Evolutionary conservation across 805 yeast species (phyloP).

Genomic region (Teunomyces kruisii): DNA sequence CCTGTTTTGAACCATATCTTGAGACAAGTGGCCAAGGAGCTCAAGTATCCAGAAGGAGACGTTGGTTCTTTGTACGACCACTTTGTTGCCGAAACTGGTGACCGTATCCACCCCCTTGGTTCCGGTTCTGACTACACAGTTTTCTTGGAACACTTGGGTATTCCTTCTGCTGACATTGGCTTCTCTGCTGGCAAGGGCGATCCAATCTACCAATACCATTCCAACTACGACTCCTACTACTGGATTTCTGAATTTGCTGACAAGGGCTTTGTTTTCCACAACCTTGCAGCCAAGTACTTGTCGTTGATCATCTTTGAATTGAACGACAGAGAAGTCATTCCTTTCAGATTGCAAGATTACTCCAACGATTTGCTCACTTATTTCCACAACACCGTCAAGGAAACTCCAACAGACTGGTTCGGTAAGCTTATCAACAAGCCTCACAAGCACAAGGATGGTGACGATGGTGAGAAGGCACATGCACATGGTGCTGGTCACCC

Average conservation of each 20-base stretch:
- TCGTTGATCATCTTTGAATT: slow-evolving; percentile 56
- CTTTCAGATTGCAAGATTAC: slow-evolving; percentile 48
- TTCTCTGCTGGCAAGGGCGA: slow-evolving; percentile 38
- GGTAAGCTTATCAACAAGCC: slow-evolving; percentile 7
- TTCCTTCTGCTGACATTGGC: slow-evolving; percentile 58
- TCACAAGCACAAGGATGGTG: slow-evolving; percentile 1
- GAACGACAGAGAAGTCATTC: slow-evolving; percentile 57
- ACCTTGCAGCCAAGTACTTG: slow-evolving; percentile 55
- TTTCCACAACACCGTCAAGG: slow-evolving; percentile 29
- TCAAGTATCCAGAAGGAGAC: slow-evolving; percentile 42
- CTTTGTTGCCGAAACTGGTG: slow-evolving; percentile 36
- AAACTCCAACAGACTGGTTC: slow-evolving; percentile 37
- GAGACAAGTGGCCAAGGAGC: slow-evolving; percentile 42
- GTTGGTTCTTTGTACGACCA: slow-evolving; percentile 48
- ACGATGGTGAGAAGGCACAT: background rate
- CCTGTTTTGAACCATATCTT: slow-evolving; percentile 55
- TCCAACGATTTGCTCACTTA: slow-evolving; percentile 39
- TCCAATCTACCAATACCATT: slow-evolving; percentile 57
- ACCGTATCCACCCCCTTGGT: slow-evolving; percentile 42
- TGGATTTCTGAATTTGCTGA: slow-evolving; percentile 58
- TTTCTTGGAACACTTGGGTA: slow-evolving; percentile 65
- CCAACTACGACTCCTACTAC: slow-evolving; percentile 55
- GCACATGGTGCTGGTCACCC: background rate
- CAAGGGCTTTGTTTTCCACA: slow-evolving; percentile 53
- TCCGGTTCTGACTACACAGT: slow-evolving; percentile 57